Evolutionary conservation across 768 basidiomycete genomes (phyloP).

Genomic region (Brasilioporus rufonigricans): DNA sequence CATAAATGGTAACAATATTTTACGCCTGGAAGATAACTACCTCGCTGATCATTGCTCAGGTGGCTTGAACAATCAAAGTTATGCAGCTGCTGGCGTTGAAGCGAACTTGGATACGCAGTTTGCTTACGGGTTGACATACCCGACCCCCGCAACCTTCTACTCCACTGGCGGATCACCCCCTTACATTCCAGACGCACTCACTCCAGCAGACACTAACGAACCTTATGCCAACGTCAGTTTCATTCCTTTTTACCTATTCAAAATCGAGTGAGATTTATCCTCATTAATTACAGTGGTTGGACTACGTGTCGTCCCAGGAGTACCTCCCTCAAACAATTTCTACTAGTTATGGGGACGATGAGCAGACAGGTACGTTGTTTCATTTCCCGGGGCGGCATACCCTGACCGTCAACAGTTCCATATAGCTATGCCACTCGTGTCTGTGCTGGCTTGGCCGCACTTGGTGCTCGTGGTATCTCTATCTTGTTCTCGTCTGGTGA

Average conservation of each 20-base stretch:
- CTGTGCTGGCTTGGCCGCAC: constrained; percentile 60
- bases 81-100: constrained; percentile 54
- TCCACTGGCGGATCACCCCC: constrained; percentile 64
- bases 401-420: constrained; percentile 45
- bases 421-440: constrained; percentile 52
- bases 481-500: constrained; percentile 68
- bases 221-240: constrained; percentile 43
- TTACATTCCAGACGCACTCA: constrained; percentile 46
- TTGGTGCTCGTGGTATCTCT: constrained; percentile 67
- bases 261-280: not conserved
- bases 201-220: constrained; percentile 45
- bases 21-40: not conserved
- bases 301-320: constrained; percentile 48
- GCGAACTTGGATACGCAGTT: constrained; percentile 70
- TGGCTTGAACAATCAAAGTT: constrained; percentile 57
- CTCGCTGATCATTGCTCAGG: constrained; percentile 35
- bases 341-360: constrained; percentile 71
- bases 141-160: constrained; percentile 57
- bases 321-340: constrained; percentile 60
- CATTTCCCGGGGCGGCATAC: not conserved
- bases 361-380: constrained; percentile 55
- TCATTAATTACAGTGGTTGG: constrained; percentile 50
- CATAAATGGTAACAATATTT: constrained; percentile 45
- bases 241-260: not conserved
- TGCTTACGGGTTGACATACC: constrained; percentile 61